These are phyloP conservation scores for Inonotus obliquus DNA, from an alignment of 1,284 basidiomycete species.

Conservation along the genomic window DNA sequence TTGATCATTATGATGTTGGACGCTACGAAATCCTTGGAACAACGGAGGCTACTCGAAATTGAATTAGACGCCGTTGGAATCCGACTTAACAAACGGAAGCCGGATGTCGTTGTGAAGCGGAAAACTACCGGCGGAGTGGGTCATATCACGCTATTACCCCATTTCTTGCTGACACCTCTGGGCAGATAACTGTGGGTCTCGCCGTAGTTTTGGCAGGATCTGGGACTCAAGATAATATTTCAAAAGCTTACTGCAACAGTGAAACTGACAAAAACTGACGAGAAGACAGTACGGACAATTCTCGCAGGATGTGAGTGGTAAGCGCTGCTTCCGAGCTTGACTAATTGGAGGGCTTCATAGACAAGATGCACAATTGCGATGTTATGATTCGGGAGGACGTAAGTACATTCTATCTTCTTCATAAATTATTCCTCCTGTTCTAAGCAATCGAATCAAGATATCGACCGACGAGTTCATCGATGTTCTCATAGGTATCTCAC, in stretches of 20 bases:
- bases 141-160: slow-evolving; percentile 20
- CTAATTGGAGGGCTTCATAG: slow-evolving; percentile 31
- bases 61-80: slow-evolving; percentile 97
- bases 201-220: not conserved
- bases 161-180: not conserved
- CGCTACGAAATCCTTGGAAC: slow-evolving; percentile 94
- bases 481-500: slow-evolving; percentile 73
- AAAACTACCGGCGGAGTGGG: slow-evolving; percentile 89
- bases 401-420: slow-evolving; percentile 26
- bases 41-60: slow-evolving; percentile 81
- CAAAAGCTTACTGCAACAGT: slow-evolving; percentile 86
- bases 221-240: not conserved
- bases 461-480: slow-evolving; percentile 98
- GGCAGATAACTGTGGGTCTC: slow-evolving; percentile 47
- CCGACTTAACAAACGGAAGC: slow-evolving; percentile 83
- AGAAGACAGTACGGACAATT: slow-evolving; percentile 91
- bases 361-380: slow-evolving; percentile 90
- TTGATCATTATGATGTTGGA: slow-evolving; percentile 94
- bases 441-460: slow-evolving; percentile 48
- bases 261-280: slow-evolving; percentile 92
- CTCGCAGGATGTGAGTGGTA: slow-evolving; percentile 69
- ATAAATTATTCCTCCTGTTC: slow-evolving; percentile 14
- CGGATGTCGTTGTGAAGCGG: slow-evolving; percentile 84
- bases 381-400: slow-evolving; percentile 97
- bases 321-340: not conserved